These are phyloP conservation scores for Pleurotus ostreatus DNA, from an alignment of 768 basidiomycete genomes.

Conservation along the genomic window DNA sequence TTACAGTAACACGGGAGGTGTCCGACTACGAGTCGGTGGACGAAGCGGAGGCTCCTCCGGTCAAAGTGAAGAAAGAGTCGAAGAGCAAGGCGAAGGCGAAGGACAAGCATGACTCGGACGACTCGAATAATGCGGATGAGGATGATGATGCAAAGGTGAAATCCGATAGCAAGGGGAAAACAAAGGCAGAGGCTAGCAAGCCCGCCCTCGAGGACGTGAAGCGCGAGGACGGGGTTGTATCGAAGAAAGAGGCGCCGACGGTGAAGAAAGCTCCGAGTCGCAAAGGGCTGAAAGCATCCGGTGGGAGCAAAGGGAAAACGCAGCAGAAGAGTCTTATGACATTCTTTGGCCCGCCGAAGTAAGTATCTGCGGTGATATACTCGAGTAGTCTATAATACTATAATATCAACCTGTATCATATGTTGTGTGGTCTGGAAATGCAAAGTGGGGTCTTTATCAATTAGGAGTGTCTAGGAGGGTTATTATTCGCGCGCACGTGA, in stretches of 20 bases:
- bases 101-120: background rate
- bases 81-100: constrained; percentile 11
- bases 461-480: too few relatives aligned
- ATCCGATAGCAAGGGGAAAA: background rate
- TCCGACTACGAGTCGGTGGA: constrained; percentile 78
- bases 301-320: background rate
- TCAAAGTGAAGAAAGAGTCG: constrained; percentile 18
- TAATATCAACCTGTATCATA: too few relatives aligned
- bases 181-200: too few relatives aligned
- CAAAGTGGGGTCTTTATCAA: too few relatives aligned
- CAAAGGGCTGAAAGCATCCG: background rate
- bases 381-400: too few relatives aligned
- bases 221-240: background rate
- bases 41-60: constrained; percentile 42
- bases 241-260: background rate
- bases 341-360: background rate
- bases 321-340: constrained; percentile 3
- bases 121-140: background rate
- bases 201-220: too few relatives aligned
- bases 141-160: background rate
- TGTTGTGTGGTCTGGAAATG: too few relatives aligned
- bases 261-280: background rate
- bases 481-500: too few relatives aligned
- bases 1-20: too few relatives aligned
- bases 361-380: too few relatives aligned